Percentiles rank a stretch among this genome's conserved stretches.
Conservation (phyloP, 257 asterid genomes). For the Jasminum sambac region DNA sequence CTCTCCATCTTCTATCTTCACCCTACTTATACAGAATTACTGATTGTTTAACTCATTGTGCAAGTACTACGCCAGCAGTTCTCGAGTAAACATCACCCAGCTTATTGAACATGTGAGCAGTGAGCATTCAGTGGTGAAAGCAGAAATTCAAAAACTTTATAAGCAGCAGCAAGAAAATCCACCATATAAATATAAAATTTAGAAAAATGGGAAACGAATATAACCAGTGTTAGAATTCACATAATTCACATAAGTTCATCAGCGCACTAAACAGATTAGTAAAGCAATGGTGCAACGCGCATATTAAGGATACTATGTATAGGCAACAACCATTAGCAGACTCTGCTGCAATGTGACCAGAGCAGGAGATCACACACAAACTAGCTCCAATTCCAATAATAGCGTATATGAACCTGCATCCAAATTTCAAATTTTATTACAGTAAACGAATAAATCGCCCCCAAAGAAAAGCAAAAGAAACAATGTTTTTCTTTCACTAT, state of each 20-base stretch:
- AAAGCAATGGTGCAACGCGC: neutral
- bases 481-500: neutral
- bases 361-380: conserved; percentile 51
- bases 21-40: neutral
- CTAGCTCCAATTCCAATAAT: conserved; percentile 53
- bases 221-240: neutral
- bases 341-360: conserved; percentile 72
- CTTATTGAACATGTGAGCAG: neutral
- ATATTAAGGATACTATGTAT: conserved; percentile 56
- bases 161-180: neutral
- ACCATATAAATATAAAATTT: neutral
- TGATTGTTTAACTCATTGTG: neutral
- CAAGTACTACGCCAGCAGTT: neutral
- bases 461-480: neutral
- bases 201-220: neutral
- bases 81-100: neutral
- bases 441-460: neutral
- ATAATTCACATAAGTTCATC: neutral
- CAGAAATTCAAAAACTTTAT: too few relatives aligned
- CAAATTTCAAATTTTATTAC: conserved; percentile 2
- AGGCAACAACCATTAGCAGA: conserved; percentile 68
- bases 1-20: neutral
- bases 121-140: neutral
- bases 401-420: conserved; percentile 62
- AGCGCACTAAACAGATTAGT: neutral